phyloP scores from a whole-genome alignment of 345 rosid genomes.

The Populus davidiana region DNA sequence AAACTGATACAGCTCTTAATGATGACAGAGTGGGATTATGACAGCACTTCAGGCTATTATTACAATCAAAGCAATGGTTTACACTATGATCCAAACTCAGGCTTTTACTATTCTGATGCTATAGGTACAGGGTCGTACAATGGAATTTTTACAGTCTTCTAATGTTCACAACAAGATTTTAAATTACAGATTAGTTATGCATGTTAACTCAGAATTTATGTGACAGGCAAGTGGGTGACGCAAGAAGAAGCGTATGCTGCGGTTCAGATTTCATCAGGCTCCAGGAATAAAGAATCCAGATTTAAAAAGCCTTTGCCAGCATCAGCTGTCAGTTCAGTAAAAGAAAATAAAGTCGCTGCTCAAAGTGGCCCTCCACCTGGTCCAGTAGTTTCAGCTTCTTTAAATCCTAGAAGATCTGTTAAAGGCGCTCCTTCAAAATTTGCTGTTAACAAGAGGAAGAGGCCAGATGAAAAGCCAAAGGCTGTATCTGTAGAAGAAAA shows the following conservation, averaged over 20 bases:
- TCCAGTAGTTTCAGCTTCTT: slow-evolving; percentile 53
- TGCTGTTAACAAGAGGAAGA: slow-evolving; percentile 64
- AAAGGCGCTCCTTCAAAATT: slow-evolving; percentile 72
- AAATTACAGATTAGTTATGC: slow-evolving; percentile 1
- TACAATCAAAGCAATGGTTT: slow-evolving; percentile 52
- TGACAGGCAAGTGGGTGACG: slow-evolving; percentile 83
- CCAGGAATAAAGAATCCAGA: slow-evolving; percentile 37
- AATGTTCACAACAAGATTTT: background rate
- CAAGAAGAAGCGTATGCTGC: slow-evolving; percentile 75
- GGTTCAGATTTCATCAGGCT: slow-evolving; percentile 33
- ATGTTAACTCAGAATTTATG: slow-evolving; percentile 20
- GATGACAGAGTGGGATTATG: slow-evolving; percentile 72
- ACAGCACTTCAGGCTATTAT: slow-evolving; percentile 69
- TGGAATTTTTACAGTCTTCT: background rate
- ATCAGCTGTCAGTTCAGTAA: slow-evolving; percentile 29
- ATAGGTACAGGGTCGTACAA: slow-evolving; percentile 45
- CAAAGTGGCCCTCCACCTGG: slow-evolving; percentile 51
- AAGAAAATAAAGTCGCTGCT: slow-evolving; percentile 31
- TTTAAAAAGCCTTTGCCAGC: slow-evolving; percentile 35
- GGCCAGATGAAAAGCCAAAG: slow-evolving; percentile 62
- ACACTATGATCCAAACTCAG: slow-evolving; percentile 74
- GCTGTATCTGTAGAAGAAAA: slow-evolving; percentile 64
- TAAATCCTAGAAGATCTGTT: slow-evolving; percentile 59
- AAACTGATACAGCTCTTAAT: slow-evolving; percentile 38
- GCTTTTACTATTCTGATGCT: slow-evolving; percentile 78